Evolutionary conservation across 176 grass and related monocot genomes (phyloP), one percentile per base, ranked within the genome.

Genomic region (Juncus inflexus): DNA sequence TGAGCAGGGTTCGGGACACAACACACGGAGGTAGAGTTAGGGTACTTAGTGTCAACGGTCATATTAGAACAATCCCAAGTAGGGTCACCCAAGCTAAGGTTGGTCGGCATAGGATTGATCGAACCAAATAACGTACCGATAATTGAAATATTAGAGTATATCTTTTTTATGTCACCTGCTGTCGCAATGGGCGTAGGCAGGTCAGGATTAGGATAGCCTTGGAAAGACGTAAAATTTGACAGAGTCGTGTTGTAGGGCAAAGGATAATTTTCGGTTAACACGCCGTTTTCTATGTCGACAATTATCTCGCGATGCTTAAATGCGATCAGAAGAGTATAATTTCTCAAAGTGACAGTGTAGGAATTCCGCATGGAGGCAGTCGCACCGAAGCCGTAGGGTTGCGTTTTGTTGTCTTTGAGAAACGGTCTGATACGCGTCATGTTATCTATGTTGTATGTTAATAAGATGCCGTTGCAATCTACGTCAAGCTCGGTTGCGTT

Each of bases 171-270:
- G 74, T 89, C 85, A 49, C 80, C 86, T 74, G 82, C 87, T 0
- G 87, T 90, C 50, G 79, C 69, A 70, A 95, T 95, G 6, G 86
- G 82, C 37, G 90, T 89, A 10, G 67, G 70, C 55, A 95, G 86
- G 61, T 95, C 83, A 42, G 77, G 62, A 80, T 80, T 81, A 15
- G 90, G 90, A 80, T 78, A 86, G 19, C 90, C 90, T 5, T 79
- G 73, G 62, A 95, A 83, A 16, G 74, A 80, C 6, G 82, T 42
- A 35, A 36, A n/a, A 2, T 1, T 49, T 2, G 8, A 16, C 13
- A 58, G 4, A 3, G 83, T 58, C 55, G 89, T 84, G 84, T 89
- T 81, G 65, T 95, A 86, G 5, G 90, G 90, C 7, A 89, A 56
- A n/a, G 72, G 55, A 12, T 10, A 84, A 9, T 71, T 60, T 39